Percentiles rank a stretch among this genome's conserved stretches.
Evolutionary conservation across 1,139 yeast genomes (phyloP).

Genomic region (Suzukiozyma palmioleophila): DNA sequence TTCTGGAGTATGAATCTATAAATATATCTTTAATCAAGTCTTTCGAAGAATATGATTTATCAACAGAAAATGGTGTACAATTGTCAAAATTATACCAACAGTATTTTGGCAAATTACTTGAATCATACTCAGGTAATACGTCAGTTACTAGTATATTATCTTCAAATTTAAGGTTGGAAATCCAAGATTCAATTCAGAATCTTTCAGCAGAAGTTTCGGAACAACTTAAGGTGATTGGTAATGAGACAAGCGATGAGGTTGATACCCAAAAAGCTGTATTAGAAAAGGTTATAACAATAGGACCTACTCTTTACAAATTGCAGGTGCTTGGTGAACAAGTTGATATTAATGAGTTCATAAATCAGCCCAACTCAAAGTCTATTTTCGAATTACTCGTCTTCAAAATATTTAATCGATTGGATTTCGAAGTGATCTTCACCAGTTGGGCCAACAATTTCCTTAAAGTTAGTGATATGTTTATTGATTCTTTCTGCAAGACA

Average conservation of each 20-base stretch:
- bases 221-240: constrained; percentile 6
- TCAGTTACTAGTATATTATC: constrained; percentile 13
- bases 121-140: constrained; percentile 4
- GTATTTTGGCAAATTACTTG: constrained; percentile 9
- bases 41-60: constrained; percentile 18
- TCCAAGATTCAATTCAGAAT: constrained; percentile 23
- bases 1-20: constrained; percentile 23
- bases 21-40: constrained; percentile 21
- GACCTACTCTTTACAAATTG: constrained; percentile 22
- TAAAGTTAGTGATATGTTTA: constrained; percentile 12
- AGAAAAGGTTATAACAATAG: constrained; percentile 12
- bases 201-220: constrained; percentile 9
- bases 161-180: constrained; percentile 18
- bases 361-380: constrained; percentile 4
- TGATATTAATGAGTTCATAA: constrained; percentile 7
- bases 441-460: constrained; percentile 21
- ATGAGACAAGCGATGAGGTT: constrained; percentile 9
- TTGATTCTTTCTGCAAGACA: constrained; percentile 14
- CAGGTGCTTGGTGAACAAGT: constrained; percentile 23
- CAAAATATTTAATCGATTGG: constrained; percentile 18
- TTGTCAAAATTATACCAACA: constrained; percentile 13
- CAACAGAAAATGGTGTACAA: constrained; percentile 12
- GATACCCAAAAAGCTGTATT: constrained; percentile 16
- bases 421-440: constrained; percentile 14
- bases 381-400: constrained; percentile 13